These are phyloP conservation scores for Pseudocercospora macadamiae DNA, from an alignment of 2,329 filamentous ascomycete species.

Conservation along the genomic window DNA sequence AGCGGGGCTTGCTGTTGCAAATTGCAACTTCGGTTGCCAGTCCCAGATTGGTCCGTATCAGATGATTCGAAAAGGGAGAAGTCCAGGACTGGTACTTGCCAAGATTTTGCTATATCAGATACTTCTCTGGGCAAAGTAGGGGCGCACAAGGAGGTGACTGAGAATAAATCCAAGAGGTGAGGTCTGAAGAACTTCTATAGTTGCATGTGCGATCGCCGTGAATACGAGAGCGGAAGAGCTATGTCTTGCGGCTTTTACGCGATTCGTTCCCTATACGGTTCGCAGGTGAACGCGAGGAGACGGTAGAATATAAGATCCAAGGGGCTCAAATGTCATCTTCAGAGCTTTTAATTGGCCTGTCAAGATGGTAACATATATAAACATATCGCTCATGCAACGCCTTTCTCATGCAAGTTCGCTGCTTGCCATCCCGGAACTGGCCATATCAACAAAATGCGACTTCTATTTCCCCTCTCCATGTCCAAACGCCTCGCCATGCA, in stretches of 20 bases:
- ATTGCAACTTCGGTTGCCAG: too few species aligned
- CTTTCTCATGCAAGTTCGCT: neutral
- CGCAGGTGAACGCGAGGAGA: neutral
- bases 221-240: neutral
- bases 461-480: neutral
- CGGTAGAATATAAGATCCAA: neutral
- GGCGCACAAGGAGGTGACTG: too few species aligned
- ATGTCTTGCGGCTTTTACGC: neutral
- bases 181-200: neutral
- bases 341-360: too few species aligned
- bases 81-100: neutral
- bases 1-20: too few species aligned
- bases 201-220: neutral
- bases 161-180: neutral
- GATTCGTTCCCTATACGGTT: neutral
- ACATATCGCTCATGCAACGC: neutral
- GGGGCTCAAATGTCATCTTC: too few species aligned
- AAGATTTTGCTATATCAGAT: neutral
- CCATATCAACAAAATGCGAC: neutral
- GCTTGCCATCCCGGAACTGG: neutral
- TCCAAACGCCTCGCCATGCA: constrained; percentile 3
- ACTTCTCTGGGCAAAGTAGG: too few species aligned
- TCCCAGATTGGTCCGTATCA: too few species aligned
- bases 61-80: too few species aligned
- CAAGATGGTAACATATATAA: too few species aligned